Conservation (phyloP, 345 rosid genomes). For the Acer campestre region DNA sequence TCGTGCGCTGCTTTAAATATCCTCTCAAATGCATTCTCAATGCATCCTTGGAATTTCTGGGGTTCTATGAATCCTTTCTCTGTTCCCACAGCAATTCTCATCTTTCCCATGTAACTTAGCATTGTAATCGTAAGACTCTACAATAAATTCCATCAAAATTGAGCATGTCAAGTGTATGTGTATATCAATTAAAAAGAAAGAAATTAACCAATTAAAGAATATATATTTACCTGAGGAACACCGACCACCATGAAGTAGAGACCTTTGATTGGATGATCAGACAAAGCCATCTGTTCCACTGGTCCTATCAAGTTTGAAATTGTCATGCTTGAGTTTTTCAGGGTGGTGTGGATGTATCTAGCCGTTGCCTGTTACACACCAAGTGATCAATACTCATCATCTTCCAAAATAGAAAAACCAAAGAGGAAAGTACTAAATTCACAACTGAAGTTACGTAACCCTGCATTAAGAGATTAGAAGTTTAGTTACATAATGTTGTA, state of each 20-base stretch:
- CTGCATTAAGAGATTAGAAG: too few species aligned
- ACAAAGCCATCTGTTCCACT: constrained; percentile 42
- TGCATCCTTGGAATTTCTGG: constrained; percentile 18
- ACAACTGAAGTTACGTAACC: too few species aligned
- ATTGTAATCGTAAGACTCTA: constrained; percentile 31
- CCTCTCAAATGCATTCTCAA: constrained; percentile 30
- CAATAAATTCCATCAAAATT: background rate
- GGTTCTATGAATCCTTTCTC: constrained; percentile 45
- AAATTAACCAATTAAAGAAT: background rate
- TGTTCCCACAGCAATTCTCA: constrained; percentile 30
- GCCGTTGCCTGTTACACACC: constrained; percentile 33
- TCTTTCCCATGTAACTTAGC: constrained; percentile 39
- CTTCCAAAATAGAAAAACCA: too few species aligned
- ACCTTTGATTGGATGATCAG: constrained; percentile 50
- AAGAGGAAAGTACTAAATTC: too few species aligned
- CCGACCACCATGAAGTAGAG: constrained; percentile 47
- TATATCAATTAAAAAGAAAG: too few species aligned
- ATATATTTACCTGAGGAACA: constrained; percentile 41
- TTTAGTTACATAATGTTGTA: too few species aligned
- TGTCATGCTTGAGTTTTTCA: constrained; percentile 52
- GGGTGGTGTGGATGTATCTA: constrained; percentile 35
- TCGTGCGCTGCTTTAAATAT: constrained; percentile 16
- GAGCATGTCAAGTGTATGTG: too few species aligned
- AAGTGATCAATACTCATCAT: background rate
- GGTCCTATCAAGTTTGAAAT: constrained; percentile 56